phyloP scores from a whole-genome alignment of 768 basidiomycete genomes.

The Nidularia sp. region DNA sequence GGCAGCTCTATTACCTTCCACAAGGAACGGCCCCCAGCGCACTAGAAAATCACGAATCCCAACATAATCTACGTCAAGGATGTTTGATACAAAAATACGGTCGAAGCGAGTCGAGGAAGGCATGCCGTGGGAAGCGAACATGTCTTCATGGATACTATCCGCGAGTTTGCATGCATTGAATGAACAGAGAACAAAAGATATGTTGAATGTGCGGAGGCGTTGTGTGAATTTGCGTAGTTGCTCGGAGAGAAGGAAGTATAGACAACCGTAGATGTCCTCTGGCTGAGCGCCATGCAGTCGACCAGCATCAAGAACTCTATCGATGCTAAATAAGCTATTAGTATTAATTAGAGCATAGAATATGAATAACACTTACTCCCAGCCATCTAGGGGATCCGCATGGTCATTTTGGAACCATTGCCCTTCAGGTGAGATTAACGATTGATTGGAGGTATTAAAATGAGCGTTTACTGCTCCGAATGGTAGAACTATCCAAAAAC shows the following conservation, averaged over 20 bases:
- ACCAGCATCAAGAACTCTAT: conserved; percentile 26
- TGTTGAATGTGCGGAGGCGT: conserved; percentile 24
- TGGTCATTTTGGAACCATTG: conserved; percentile 34
- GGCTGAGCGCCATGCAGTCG: conserved; percentile 27
- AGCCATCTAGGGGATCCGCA: conserved; percentile 36
- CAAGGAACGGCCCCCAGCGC: conserved; percentile 33
- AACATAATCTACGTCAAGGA: conserved; percentile 36
- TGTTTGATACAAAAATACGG: conserved; percentile 46
- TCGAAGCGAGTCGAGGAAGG: conserved; percentile 28
- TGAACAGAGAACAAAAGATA: conserved; percentile 25
- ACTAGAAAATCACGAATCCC: conserved; percentile 27
- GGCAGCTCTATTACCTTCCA: conserved; percentile 19
- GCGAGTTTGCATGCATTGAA: conserved; percentile 29
- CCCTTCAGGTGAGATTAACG: conserved; percentile 32
- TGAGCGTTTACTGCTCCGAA: conserved; percentile 37
- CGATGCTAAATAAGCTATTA: conserved; percentile 19
- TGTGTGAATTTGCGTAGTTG: conserved; percentile 31
- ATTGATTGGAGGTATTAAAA: conserved; percentile 34
- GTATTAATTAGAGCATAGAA: background rate
- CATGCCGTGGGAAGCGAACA: conserved; percentile 10
- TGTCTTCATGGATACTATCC: conserved; percentile 11
- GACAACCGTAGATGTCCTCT: conserved; percentile 46
- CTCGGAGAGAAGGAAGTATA: conserved; percentile 40
- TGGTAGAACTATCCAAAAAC: conserved; percentile 42
- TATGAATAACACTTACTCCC: conserved; percentile 29